Percentiles rank a stretch among this genome's conserved stretches.
Conservation (phyloP, 2,329 filamentous ascomycete genomes). For the Aureobasidium sp. region DNA sequence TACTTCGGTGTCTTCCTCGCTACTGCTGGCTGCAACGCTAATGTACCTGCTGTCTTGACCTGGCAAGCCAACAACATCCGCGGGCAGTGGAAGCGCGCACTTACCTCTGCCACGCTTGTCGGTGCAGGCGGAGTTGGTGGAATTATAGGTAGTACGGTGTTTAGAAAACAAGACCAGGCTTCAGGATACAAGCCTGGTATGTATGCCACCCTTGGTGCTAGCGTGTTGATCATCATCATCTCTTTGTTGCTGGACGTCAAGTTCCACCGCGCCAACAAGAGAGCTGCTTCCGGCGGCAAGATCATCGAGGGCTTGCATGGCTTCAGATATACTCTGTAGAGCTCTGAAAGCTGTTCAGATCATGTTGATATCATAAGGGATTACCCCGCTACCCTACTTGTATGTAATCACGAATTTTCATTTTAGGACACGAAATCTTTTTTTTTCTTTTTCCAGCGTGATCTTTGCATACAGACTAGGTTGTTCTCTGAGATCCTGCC, state of each 20-base stretch:
- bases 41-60: conserved; percentile 64
- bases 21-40: conserved; percentile 38
- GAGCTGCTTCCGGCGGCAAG: conserved; percentile 28
- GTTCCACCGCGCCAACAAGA: conserved; percentile 28
- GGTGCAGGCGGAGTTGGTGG: conserved; percentile 71
- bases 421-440: background rate
- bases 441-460: too few species aligned
- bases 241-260: conserved; percentile 24
- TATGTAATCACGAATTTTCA: background rate
- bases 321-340: conserved; percentile 29
- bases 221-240: conserved; percentile 24
- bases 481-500: too few species aligned
- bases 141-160: conserved; percentile 41
- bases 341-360: background rate
- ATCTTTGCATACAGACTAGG: too few species aligned
- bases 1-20: conserved; percentile 32
- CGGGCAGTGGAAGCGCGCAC: conserved; percentile 80
- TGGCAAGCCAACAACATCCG: conserved; percentile 85
- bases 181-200: conserved; percentile 26
- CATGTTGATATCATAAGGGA: background rate
- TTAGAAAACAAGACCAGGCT: conserved; percentile 27
- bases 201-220: conserved; percentile 24
- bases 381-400: background rate
- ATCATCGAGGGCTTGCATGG: conserved; percentile 28
- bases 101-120: conserved; percentile 67